Evolutionary conservation across 768 basidiomycete genomes (phyloP).

Genomic region (Pholiota molesta): DNA sequence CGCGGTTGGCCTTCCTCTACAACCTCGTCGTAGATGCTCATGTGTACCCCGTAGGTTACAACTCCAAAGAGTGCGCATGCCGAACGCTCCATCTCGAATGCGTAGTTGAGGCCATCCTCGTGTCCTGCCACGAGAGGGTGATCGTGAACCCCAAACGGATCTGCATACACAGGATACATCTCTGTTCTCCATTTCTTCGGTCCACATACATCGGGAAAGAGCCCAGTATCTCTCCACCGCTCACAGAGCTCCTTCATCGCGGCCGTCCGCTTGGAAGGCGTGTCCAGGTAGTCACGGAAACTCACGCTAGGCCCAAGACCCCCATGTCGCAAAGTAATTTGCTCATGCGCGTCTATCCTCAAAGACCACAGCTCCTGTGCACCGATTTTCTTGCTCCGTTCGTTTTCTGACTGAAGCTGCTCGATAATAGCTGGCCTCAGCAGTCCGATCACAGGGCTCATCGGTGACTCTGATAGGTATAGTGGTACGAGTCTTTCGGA

Average conservation of each 20-base stretch:
- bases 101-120: slow-evolving; percentile 55
- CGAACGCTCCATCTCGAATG: slow-evolving; percentile 88
- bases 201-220: slow-evolving; percentile 69
- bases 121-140: slow-evolving; percentile 39
- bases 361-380: slow-evolving; percentile 45
- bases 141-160: slow-evolving; percentile 66
- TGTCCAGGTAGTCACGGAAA: slow-evolving; percentile 55
- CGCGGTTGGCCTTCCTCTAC: slow-evolving; percentile 36
- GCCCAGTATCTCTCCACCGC: slow-evolving; percentile 70
- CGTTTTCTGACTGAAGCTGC: slow-evolving; percentile 55
- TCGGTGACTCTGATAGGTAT: slow-evolving; percentile 49
- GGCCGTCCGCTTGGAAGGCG: slow-evolving; percentile 58
- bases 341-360: slow-evolving; percentile 29
- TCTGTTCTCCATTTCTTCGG: slow-evolving; percentile 86
- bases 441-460: slow-evolving; percentile 62
- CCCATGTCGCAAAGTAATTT: slow-evolving; percentile 27
- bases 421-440: slow-evolving; percentile 60
- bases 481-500: slow-evolving; percentile 57
- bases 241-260: slow-evolving; percentile 70
- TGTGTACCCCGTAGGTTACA: slow-evolving; percentile 91
- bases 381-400: slow-evolving; percentile 27
- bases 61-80: slow-evolving; percentile 90
- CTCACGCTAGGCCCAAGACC: slow-evolving; percentile 42
- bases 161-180: slow-evolving; percentile 74
- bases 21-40: slow-evolving; percentile 69